Evolutionary conservation across 1,284 basidiomycete genomes (phyloP), one percentile per base, ranked within the genome.

Genomic region (Naganishia albida): DNA sequence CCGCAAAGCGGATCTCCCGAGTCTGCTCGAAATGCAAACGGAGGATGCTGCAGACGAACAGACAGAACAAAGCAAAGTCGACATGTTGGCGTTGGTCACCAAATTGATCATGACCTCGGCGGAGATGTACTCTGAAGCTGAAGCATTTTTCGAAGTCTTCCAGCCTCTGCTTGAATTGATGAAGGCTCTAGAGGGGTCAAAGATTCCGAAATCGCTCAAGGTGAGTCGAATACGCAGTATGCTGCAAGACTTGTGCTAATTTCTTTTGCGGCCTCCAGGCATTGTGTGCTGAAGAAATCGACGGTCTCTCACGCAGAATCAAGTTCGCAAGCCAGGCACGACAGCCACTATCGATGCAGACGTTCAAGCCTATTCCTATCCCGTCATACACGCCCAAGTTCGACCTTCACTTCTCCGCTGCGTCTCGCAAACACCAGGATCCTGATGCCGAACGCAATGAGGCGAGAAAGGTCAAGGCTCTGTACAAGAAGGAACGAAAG

Each of bases 331-430:
- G 77, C 3, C 84, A 87, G 74, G 82, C 85, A 1, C 89, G 95
- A 42, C 84, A 82, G 62, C 92, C 94, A 0, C 86, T 99, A 43
- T 82, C 83, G 13, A 83, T 99, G 34, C 96, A 99, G 81, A 85
- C 89, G 2, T 96, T 99, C 83, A 96, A 95, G 75, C 92, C 94
- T 2, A 93, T 99, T 60, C 91, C 96, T 7, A 96, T 99, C 72
- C 86, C 92, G 3, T 87, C 92, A 1, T 93, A 91, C 76, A 84
- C 93, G 28, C 96, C 96, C 74, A 94, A 93, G 77, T 99, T 99
- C 79, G 94, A 96, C 74, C 83, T 85, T 48, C 85, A 87, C 44
- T 88, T 87, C 50, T 72, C 72, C 59, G 57, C 59, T n/a, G 90
- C 87, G 48, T 90, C 89, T 75, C 60, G 60, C 50, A 83, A 90